Evolutionary conservation across 2,329 filamentous ascomycete species (phyloP).

Genomic region (Xylaria sp.): DNA sequence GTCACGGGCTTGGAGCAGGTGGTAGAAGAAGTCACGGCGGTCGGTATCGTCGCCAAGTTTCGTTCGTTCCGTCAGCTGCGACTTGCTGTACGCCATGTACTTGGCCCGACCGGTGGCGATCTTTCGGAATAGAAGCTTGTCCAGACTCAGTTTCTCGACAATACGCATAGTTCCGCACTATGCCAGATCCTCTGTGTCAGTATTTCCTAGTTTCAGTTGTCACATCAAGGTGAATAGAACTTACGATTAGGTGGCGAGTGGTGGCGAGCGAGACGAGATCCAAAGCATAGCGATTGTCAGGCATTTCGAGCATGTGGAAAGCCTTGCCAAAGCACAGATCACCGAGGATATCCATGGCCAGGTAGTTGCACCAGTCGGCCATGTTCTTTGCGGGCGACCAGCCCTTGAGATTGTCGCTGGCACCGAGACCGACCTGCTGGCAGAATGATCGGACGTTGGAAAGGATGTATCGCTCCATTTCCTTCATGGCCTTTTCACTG

Average conservation of each 20-base stretch:
- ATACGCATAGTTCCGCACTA: slow-evolving; percentile 68
- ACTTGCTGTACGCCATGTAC: slow-evolving; percentile 67
- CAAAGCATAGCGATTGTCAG: slow-evolving; percentile 61
- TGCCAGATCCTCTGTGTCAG: slow-evolving; percentile 1
- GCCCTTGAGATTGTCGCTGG: slow-evolving; percentile 43
- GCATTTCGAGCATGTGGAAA: slow-evolving; percentile 55
- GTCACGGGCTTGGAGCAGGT: slow-evolving; percentile 65
- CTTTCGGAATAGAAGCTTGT: slow-evolving; percentile 61
- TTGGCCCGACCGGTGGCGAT: slow-evolving; percentile 61
- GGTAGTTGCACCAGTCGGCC: slow-evolving; percentile 57
- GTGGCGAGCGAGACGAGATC: slow-evolving; percentile 63
- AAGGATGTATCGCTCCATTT: slow-evolving; percentile 63
- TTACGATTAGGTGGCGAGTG: slow-evolving; percentile 62
- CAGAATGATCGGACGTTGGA: slow-evolving; percentile 63
- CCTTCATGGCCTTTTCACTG: slow-evolving; percentile 58
- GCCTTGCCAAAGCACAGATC: slow-evolving; percentile 58
- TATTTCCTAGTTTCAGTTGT: neutral
- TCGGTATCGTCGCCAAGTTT: slow-evolving; percentile 60
- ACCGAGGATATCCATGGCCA: slow-evolving; percentile 58
- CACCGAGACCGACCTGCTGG: slow-evolving; percentile 45
- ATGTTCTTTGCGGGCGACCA: slow-evolving; percentile 58
- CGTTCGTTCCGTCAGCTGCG: slow-evolving; percentile 61
- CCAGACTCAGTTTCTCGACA: slow-evolving; percentile 59
- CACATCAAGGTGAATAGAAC: slow-evolving; percentile 26
- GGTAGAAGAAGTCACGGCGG: slow-evolving; percentile 71